Conservation (phyloP, 139 green algal genomes). For the Chlorokybus atmophyticus region DNA sequence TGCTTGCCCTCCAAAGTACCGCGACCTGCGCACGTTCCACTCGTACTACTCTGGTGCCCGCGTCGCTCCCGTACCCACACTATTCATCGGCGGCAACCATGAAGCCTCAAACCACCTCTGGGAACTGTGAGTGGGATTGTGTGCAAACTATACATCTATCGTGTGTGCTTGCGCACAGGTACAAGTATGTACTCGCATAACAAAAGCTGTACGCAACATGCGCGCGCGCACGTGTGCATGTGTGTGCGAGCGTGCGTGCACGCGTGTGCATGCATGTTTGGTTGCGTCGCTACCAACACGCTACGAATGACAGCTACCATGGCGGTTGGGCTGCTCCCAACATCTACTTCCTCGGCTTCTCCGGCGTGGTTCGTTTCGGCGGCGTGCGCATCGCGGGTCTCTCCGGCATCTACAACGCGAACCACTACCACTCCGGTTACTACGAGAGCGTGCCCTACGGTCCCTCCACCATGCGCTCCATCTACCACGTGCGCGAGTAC, state of each 20-base stretch:
- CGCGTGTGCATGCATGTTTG: constrained; percentile 1
- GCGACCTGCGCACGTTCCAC: constrained; percentile 75
- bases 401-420: constrained; percentile 76
- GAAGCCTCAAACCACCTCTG: constrained; percentile 87
- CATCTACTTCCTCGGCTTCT: constrained; percentile 88
- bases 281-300: background rate
- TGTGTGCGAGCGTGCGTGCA: no score
- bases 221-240: background rate
- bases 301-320: constrained; percentile 45
- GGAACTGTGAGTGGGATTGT: constrained; percentile 70
- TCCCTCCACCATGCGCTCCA: constrained; percentile 49
- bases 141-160: no score
- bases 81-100: constrained; percentile 98
- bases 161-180: no score
- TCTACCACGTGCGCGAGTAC: constrained; percentile 83
- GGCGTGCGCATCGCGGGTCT: constrained; percentile 84
- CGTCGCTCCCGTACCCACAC: constrained; percentile 65
- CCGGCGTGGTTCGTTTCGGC: constrained; percentile 77
- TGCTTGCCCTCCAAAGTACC: constrained; percentile 84
- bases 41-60: constrained; percentile 83
- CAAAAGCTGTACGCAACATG: no score
- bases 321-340: constrained; percentile 89
- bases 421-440: constrained; percentile 62
- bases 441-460: constrained; percentile 74
- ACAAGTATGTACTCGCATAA: no score